phyloP scores from a whole-genome alignment of 1,139 yeast genomes.

The Kodamaea sp. region DNA sequence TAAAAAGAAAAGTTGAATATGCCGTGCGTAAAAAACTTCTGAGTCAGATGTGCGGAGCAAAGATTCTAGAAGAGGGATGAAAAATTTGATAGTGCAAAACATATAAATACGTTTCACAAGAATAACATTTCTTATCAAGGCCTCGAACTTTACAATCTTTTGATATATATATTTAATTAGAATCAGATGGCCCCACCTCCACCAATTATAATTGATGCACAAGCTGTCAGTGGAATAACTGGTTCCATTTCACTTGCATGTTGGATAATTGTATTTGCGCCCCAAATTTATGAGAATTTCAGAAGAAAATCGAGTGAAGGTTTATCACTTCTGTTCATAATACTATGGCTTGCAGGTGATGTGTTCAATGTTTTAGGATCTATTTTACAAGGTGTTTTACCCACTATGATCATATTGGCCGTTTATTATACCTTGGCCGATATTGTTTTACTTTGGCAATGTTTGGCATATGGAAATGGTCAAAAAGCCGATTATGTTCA shows the following conservation, averaged over 20 bases:
- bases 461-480: constrained; percentile 65
- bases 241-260: constrained; percentile 94
- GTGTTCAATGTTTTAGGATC: constrained; percentile 90
- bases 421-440: constrained; percentile 91
- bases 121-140: not conserved
- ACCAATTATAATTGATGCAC: constrained; percentile 67
- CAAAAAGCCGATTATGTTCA: constrained; percentile 70
- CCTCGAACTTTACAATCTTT: not conserved
- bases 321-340: constrained; percentile 72
- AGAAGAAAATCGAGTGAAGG: constrained; percentile 84
- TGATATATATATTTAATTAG: not conserved
- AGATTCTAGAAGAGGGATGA: not conserved
- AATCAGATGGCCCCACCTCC: constrained; percentile 53
- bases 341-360: constrained; percentile 87
- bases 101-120: not conserved
- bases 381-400: constrained; percentile 78
- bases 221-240: constrained; percentile 79
- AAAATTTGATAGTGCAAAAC: not conserved
- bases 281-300: constrained; percentile 92
- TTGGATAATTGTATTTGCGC: constrained; percentile 97
- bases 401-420: constrained; percentile 89
- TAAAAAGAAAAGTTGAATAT: not conserved
- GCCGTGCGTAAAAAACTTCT: constrained; percentile 1
- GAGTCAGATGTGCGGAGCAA: constrained; percentile 7
- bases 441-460: constrained; percentile 74